Evolutionary conservation across 1,284 basidiomycete species (phyloP).

Genomic region (Gymnopus androsaceus): DNA sequence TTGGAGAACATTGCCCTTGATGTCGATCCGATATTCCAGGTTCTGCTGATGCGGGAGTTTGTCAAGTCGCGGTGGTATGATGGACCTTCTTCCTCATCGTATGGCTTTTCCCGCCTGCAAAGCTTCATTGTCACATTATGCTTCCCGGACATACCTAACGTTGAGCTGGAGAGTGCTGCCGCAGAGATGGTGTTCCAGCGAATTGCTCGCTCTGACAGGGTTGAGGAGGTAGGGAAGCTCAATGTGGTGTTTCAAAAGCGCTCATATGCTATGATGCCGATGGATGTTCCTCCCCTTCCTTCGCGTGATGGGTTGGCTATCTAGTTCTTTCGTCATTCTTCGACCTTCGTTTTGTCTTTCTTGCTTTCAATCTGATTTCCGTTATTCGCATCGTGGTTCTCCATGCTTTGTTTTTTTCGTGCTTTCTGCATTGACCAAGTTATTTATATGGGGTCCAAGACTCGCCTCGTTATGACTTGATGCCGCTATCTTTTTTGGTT

Average conservation of each 20-base stretch:
- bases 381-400: too few relatives aligned
- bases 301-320: neutral
- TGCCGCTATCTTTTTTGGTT: too few relatives aligned
- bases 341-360: neutral
- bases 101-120: neutral
- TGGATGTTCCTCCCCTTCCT: conserved; percentile 1
- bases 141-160: conserved; percentile 7
- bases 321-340: neutral
- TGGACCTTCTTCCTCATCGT: neutral
- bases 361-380: neutral
- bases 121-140: neutral
- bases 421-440: too few relatives aligned
- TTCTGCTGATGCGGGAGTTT: neutral
- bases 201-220: neutral
- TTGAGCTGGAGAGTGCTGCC: conserved; percentile 2
- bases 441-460: too few relatives aligned
- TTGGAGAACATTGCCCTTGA: conserved; percentile 7
- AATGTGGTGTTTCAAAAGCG: neutral
- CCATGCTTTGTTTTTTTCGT: too few relatives aligned
- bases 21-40: conserved; percentile 6
- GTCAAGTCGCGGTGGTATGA: conserved; percentile 6
- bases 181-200: neutral
- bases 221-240: neutral
- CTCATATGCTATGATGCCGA: conserved; percentile 6
- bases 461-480: too few relatives aligned